These are phyloP conservation scores for Zygosaccharomyces pseudobailii DNA, from an alignment of 1,139 yeast genomes.

Conservation along the genomic window DNA sequence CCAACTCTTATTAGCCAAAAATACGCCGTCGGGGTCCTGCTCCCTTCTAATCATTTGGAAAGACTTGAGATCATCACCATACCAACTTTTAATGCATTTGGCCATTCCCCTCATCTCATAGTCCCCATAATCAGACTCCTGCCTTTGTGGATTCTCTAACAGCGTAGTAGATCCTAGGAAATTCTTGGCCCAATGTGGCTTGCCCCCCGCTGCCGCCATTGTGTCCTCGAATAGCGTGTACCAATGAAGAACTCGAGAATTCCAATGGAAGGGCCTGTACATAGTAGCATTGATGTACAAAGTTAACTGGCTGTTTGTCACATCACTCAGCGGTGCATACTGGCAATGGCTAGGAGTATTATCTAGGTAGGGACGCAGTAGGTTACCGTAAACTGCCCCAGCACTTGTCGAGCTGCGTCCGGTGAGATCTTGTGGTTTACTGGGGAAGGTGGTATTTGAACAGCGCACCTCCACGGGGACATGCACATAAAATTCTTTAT, in stretches of 20 bases:
- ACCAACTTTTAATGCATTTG: slow-evolving; percentile 68
- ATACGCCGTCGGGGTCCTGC: slow-evolving; percentile 79
- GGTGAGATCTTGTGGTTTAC: slow-evolving; percentile 37
- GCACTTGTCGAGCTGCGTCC: slow-evolving; percentile 44
- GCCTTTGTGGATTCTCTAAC: slow-evolving; percentile 32
- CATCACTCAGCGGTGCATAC: slow-evolving; percentile 47
- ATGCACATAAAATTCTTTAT: slow-evolving; percentile 73
- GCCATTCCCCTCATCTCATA: slow-evolving; percentile 81
- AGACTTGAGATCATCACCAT: slow-evolving; percentile 60
- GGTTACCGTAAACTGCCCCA: slow-evolving; percentile 85
- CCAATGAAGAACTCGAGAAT: slow-evolving; percentile 78
- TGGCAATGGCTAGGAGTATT: slow-evolving; percentile 60
- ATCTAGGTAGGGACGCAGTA: slow-evolving; percentile 74
- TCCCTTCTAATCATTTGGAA: slow-evolving; percentile 59
- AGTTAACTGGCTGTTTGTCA: slow-evolving; percentile 76
- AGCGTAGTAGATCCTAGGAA: slow-evolving; percentile 61
- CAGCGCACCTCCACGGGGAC: slow-evolving; percentile 95
- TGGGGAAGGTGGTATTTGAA: slow-evolving; percentile 67
- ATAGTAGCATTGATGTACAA: slow-evolving; percentile 89
- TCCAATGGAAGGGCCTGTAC: slow-evolving; percentile 82
- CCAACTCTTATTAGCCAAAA: slow-evolving; percentile 76
- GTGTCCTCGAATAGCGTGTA: slow-evolving; percentile 76
- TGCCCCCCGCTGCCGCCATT: slow-evolving; percentile 75
- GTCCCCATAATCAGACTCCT: slow-evolving; percentile 42
- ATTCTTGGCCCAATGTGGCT: slow-evolving; percentile 99